Base-by-base conservation (phyloP, 371 early-diverging fungal species). In the Mucor lusitanicus region DNA sequence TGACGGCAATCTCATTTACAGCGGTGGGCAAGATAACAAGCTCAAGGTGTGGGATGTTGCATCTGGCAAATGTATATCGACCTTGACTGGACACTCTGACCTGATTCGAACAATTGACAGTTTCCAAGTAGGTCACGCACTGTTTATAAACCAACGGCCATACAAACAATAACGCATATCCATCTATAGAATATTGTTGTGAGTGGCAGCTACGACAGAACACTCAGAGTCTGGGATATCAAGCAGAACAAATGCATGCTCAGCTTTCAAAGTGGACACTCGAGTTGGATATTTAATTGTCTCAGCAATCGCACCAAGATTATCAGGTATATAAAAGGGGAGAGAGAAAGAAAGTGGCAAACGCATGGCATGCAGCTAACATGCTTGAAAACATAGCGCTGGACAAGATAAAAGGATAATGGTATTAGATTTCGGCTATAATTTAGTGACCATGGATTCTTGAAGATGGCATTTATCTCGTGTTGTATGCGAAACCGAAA, bases 241-340 rank as follows among this genome's bases (percentile, higher is more conserved):
- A 67, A 71, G 57, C 54, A 67, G 17, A 72, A 70, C 9, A 62
- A 62, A 35, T 69, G 75, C 33, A 6, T 72, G 2, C 67, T 90
- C 32, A 83, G 89, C 71, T 85, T 92, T 50, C 77, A 82, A 60
- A 85, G 85, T 57, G 93, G 88, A 15, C 92, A 95, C 72, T 74
- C 87, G 12, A 91, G 92, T 69, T 95, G 96, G 96, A 94, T 96
- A 30, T 96, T 96, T 80, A 93, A 95, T 73, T 92, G 95, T 15
- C 91, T 93, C 64, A 86, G 94, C 61, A 90, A 88, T 55, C 65
- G 82, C 13, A 84, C 88, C 27, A 87, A 87, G 65, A 93, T 96
- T 33, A 85, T 96, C 62, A 87, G 87, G 86, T 86, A 75, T 60
- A 61, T 19, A 4, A 0, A 48, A 9, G 6, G n/a, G n/a, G n/a